Base-by-base conservation (phyloP, 352 stramenopile genomes). In the Globisporangium barbulae region DNA sequence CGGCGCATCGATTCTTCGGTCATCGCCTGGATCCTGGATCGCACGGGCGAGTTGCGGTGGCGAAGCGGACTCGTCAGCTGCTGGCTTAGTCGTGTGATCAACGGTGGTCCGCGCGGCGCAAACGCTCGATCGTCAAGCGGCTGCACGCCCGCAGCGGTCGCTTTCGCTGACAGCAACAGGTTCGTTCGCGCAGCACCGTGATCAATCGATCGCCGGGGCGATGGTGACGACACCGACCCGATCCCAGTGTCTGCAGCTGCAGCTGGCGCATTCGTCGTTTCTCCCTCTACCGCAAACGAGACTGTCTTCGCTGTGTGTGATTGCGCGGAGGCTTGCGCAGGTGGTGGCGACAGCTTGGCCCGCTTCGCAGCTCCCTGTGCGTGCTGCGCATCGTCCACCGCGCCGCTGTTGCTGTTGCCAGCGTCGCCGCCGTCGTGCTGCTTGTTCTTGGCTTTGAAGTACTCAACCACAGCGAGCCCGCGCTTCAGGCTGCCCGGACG, bases 361-460 rank as follows among this genome's bases (percentile, higher is more conserved):
- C 61, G 61, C 53, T 67, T 67, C 12, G 39, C 17, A 17, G 39
- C 33, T 12, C 45, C 57, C 44, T 48, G 57, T 3, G 30, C 21
- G 2, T 31, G 57, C n/a, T n/a, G 59, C 2, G 31, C 37, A 31
- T 65, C 50, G 37, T 65, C 55, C 41, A 53, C 19, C 33, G 50
- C 25, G n/a, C 12, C 30, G 28, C 5, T 59, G 41, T 21, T 59
- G 30, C 53, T 31, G 50, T 30, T 64, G n/a, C 37, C 48, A n/a
- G 31, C 49, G 19, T 33, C 61, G 10, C 41, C 61, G 25, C 48
- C 62, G 33, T 69, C 63, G 3, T 87, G 60, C 45, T 78, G 69
- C 53, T 80, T 74, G 50, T 83, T 74, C 66, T 90, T 86, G 37
- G 82, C 76, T 69, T 90, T 89, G 62, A 93, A 80, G 53, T 84